Base-by-base conservation (phyloP, 2,329 filamentous ascomycete species). In the Fusarium oxysporum region DNA sequence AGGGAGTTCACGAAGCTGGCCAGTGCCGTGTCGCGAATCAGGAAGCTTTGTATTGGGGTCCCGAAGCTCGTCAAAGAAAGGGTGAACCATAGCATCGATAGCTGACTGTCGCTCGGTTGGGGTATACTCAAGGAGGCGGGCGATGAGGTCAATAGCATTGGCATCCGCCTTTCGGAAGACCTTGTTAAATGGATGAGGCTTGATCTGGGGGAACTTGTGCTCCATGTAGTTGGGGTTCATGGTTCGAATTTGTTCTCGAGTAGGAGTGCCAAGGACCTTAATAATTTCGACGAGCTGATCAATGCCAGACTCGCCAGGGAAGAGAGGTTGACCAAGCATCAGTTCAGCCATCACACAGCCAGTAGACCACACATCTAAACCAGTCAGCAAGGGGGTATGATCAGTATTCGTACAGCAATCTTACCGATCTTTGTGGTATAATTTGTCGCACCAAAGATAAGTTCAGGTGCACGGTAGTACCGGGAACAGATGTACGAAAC, bases 211-310 rank as follows among this genome's bases (percentile, higher is more conserved):
- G 85, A 99, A 99, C 86, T 98, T 98, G 87, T 99, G 96, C 86
- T 99, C 96, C 96, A 99, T 99, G 85, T 99, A 99, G 85, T 99
- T 99, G 67, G 96, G 96, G 84, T 99, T 99, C 96, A 99, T 99
- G 75, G 96, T 99, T 77, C 96, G 93, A 80, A 99, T 99, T 84
- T 99, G 96, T 83, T 99, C 96, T 74, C 96, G 90, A 40, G 96
- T 98, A 23, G 96, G 96, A 23, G 96, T 99, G 68, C 96, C 96
- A 69, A 99, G 87, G 59, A 99, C 96, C 86, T 99, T 99, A 88
- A 99, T 99, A 82, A 99, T 99, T 84, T 99, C 96, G 50, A 99
- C 96, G 54, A 99, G 87, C 82, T 99, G 96, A 81, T 99, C 96
- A 79, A 99, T 99, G 73, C 96, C 96, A 53, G 96, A 99, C 84